Conservation (phyloP, 179 eudicot species). For the Corrigiola litoralis region DNA sequence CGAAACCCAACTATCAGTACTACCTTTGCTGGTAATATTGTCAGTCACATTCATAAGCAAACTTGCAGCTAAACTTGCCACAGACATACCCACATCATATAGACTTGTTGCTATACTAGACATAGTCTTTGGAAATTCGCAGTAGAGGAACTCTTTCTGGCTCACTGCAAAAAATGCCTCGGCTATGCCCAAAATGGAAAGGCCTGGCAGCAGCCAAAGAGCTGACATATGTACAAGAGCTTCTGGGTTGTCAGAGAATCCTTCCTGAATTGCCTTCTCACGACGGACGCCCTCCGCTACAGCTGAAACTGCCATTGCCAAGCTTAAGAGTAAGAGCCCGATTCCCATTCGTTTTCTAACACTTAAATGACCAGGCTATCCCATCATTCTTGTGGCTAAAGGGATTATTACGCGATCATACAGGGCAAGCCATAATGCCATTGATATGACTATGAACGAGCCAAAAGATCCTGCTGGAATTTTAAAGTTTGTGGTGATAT, state of each 20-base stretch:
- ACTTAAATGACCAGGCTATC: slow-evolving; percentile 22
- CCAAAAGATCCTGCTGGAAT: slow-evolving; percentile 54
- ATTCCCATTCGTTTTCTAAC: slow-evolving; percentile 44
- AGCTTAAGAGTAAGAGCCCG: slow-evolving; percentile 28
- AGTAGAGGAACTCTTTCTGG: slow-evolving; percentile 44
- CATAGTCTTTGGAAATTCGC: slow-evolving; percentile 47
- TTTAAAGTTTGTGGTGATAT: slow-evolving; percentile 30
- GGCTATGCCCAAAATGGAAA: slow-evolving; percentile 29
- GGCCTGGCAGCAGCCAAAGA: slow-evolving; percentile 37
- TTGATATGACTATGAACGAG: slow-evolving; percentile 25
- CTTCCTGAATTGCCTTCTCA: slow-evolving; percentile 19
- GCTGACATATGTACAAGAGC: slow-evolving; percentile 34
- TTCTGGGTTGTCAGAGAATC: slow-evolving; percentile 12
- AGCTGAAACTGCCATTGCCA: slow-evolving; percentile 25
- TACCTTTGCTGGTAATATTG: slow-evolving; percentile 30
- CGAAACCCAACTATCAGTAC: slow-evolving; percentile 47
- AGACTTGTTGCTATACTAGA: slow-evolving; percentile 37
- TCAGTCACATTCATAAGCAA: slow-evolving; percentile 29
- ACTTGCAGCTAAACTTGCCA: slow-evolving; percentile 30
- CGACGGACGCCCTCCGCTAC: slow-evolving; percentile 32
- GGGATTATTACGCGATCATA: slow-evolving; percentile 46
- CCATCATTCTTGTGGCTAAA: slow-evolving; percentile 20
- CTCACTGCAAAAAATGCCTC: slow-evolving; percentile 33
- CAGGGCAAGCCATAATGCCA: slow-evolving; percentile 33
- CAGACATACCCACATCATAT: slow-evolving; percentile 16